These are phyloP conservation scores for Clarireedia homoeocarpa DNA, from an alignment of 2,329 filamentous ascomycete species.

Conservation along the genomic window DNA sequence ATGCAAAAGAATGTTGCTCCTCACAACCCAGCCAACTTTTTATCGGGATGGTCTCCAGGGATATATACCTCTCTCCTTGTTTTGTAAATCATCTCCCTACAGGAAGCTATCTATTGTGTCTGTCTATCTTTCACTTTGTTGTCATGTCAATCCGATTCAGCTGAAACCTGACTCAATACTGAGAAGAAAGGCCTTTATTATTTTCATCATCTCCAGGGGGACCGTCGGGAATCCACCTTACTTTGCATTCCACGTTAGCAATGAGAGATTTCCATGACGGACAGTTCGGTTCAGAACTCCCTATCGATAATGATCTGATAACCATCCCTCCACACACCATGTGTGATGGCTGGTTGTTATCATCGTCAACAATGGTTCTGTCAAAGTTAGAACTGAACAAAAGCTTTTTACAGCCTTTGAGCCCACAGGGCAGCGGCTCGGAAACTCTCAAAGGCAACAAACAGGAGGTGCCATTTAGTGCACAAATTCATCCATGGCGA, in stretches of 20 bases:
- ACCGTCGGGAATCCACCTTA: conserved; percentile 6
- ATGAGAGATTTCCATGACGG: conserved; percentile 4
- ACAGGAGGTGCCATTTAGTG: neutral
- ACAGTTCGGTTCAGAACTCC: neutral
- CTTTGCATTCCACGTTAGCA: conserved; percentile 7
- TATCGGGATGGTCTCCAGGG: neutral
- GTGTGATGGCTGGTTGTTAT: conserved; percentile 3
- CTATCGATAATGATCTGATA: conserved; percentile 12
- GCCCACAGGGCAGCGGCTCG: neutral
- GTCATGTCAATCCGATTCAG: neutral
- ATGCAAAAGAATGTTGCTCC: neutral
- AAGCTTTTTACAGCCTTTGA: neutral
- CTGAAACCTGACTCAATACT: neutral
- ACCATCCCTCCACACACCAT: neutral
- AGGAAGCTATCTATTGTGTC: neutral
- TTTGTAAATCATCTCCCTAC: conserved; percentile 5
- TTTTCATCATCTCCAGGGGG: neutral
- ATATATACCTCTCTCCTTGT: conserved; percentile 7
- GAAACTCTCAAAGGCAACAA: neutral
- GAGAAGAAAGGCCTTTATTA: neutral
- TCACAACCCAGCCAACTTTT: conserved; percentile 1
- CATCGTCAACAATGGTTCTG: conserved; percentile 8
- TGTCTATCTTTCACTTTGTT: neutral
- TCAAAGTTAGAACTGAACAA: conserved; percentile 2
- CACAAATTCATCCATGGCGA: neutral